phyloP scores from a whole-genome alignment of 257 asterid genomes.

The Datura wrightii region DNA sequence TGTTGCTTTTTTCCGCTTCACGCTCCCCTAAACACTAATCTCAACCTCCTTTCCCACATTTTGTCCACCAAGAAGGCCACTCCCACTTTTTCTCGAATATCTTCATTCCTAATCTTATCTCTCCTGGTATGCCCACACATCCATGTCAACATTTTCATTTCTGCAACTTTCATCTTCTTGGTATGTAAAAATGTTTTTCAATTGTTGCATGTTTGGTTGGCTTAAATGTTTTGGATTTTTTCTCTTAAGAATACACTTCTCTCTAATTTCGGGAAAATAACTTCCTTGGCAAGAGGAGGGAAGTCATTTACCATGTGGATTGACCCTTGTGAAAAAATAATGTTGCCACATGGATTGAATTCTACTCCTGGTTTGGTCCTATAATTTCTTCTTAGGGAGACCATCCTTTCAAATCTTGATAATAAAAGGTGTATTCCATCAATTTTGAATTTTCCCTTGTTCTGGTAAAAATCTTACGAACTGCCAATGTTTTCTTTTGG shows the following conservation, averaged over 20 bases:
- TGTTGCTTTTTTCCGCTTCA: no score
- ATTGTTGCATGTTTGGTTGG: background rate
- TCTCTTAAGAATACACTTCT: background rate
- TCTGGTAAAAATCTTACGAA: background rate
- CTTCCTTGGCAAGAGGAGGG: background rate
- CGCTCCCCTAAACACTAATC: no score
- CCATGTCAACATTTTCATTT: background rate
- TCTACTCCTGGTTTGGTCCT: background rate
- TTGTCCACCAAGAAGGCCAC: no score
- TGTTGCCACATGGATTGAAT: background rate
- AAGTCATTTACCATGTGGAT: constrained; percentile 1
- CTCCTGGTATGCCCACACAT: background rate
- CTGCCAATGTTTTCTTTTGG: background rate
- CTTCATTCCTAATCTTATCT: background rate
- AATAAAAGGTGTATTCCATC: background rate
- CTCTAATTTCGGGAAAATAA: background rate
- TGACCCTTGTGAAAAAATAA: background rate
- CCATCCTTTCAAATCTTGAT: background rate
- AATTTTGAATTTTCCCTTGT: background rate
- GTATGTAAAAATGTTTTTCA: background rate
- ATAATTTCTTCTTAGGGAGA: background rate
- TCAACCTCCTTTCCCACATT: no score
- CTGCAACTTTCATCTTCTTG: background rate
- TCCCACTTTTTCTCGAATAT: background rate
- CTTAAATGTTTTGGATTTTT: background rate